Conservation (phyloP, 2,329 filamentous ascomycete genomes). For the Fusarium protoensiforme region DNA sequence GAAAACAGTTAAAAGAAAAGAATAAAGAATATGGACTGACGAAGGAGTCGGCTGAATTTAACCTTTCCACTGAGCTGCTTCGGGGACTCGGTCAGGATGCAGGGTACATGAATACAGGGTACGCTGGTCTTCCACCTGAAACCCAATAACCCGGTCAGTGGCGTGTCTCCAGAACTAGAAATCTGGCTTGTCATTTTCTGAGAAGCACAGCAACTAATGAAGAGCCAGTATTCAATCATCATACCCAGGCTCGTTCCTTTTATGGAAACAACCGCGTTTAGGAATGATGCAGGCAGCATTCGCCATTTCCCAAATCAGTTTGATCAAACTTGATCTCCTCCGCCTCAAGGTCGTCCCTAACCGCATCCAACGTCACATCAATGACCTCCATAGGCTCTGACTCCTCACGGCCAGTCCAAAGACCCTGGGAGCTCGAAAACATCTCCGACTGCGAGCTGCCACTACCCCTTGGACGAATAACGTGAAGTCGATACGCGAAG, state of each 20-base stretch:
- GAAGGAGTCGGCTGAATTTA: background rate
- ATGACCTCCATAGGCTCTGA: background rate
- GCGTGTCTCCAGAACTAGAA: background rate
- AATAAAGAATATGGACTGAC: background rate
- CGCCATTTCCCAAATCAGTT: background rate
- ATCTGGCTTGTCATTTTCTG: background rate
- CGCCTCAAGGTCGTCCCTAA: background rate
- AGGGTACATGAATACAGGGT: background rate
- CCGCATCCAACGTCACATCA: background rate
- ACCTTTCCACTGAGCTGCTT: background rate
- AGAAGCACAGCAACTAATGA: background rate
- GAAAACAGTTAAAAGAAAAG: background rate
- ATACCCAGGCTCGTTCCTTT: background rate
- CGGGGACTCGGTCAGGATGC: background rate
- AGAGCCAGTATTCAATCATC: background rate
- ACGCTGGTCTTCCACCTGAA: background rate
- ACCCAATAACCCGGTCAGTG: background rate
- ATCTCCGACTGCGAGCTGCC: background rate
- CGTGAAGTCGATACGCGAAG: background rate
- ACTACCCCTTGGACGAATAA: background rate
- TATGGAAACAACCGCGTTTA: background rate
- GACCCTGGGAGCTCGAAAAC: background rate
- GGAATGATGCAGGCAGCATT: background rate
- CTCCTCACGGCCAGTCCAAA: background rate
- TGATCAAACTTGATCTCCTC: background rate